Evolutionary conservation across 2,329 filamentous ascomycete species (phyloP).

Genomic region (Diatrype stigma): DNA sequence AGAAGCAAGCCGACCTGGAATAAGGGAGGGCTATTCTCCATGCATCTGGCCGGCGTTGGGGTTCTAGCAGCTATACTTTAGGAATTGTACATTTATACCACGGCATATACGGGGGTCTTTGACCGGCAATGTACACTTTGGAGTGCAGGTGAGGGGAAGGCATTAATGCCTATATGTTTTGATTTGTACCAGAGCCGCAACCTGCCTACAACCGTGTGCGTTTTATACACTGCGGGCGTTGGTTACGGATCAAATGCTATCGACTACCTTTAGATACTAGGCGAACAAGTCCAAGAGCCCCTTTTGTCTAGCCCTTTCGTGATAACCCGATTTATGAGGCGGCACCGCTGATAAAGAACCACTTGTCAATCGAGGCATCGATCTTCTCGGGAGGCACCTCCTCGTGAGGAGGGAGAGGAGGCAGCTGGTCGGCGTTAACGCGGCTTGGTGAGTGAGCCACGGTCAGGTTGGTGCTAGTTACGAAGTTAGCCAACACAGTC

Average conservation of each 20-base stretch:
- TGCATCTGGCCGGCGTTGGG: background rate
- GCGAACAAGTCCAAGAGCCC: slow-evolving; percentile 8
- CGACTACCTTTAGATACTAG: slow-evolving; percentile 15
- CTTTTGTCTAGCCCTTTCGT: slow-evolving; percentile 28
- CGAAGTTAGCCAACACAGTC: slow-evolving; percentile 8
- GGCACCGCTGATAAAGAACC: slow-evolving; percentile 99
- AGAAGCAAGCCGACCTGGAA: slow-evolving; percentile 77
- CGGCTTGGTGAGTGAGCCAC: slow-evolving; percentile 71
- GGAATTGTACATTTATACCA: slow-evolving; percentile 4
- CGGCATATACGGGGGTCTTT: slow-evolving; percentile 1
- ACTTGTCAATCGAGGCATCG: slow-evolving; percentile 97
- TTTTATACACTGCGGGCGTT: slow-evolving; percentile 7
- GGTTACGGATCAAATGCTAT: slow-evolving; percentile 14
- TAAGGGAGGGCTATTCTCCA: slow-evolving; percentile 10
- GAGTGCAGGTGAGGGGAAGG: background rate
- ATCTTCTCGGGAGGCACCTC: slow-evolving; percentile 82
- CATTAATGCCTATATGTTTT: background rate
- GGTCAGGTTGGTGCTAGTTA: slow-evolving; percentile 71
- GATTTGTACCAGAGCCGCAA: background rate
- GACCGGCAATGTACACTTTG: background rate
- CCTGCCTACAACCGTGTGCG: background rate
- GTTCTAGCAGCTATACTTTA: background rate
- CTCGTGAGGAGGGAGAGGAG: slow-evolving; percentile 74
- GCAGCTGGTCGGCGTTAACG: slow-evolving; percentile 64
- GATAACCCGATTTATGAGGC: slow-evolving; percentile 57